Percentiles rank a stretch among this genome's conserved stretches.
These are phyloP conservation scores for Neurospora discreta DNA, from an alignment of 495 filamentous ascomycete species.

Conservation along the genomic window DNA sequence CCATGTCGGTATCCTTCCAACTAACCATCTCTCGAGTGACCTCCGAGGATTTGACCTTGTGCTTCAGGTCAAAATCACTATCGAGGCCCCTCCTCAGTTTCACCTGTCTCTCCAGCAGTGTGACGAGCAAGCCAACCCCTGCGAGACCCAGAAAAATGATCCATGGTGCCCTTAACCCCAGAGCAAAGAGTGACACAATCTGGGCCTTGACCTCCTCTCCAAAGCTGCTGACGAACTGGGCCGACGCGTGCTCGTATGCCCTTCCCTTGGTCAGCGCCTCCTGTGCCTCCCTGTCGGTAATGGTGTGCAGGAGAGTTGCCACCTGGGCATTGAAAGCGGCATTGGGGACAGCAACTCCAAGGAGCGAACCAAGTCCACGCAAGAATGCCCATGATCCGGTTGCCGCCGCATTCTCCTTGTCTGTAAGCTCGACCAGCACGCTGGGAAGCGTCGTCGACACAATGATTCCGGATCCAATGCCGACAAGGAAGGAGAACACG, in stretches of 20 bases:
- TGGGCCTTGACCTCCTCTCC: background rate
- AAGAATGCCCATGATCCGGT: slow-evolving; percentile 37
- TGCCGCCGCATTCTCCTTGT: slow-evolving; percentile 30
- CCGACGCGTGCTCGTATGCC: slow-evolving; percentile 16
- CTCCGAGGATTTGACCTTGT: background rate
- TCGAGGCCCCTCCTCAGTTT: slow-evolving; percentile 22
- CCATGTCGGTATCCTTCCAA: background rate
- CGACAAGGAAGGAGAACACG: slow-evolving; percentile 20
- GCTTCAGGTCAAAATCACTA: slow-evolving; percentile 26
- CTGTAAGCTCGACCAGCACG: slow-evolving; percentile 22
- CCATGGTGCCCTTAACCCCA: slow-evolving; percentile 9
- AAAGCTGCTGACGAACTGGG: slow-evolving; percentile 6
- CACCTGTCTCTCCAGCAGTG: slow-evolving; percentile 26
- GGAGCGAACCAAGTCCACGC: slow-evolving; percentile 34
- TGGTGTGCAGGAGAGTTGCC: background rate
- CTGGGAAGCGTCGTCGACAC: slow-evolving; percentile 21
- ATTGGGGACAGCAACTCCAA: slow-evolving; percentile 37
- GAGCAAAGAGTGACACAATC: slow-evolving; percentile 2
- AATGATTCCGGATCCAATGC: slow-evolving; percentile 24
- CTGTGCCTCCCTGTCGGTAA: background rate
- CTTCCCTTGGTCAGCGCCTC: slow-evolving; percentile 1
- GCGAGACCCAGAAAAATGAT: slow-evolving; percentile 9
- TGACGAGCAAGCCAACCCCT: slow-evolving; percentile 13
- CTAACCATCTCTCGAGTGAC: background rate
- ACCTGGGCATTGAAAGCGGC: slow-evolving; percentile 39